phyloP scores from a whole-genome alignment of 306 rosid species.

The Mimosa pudica region DNA sequence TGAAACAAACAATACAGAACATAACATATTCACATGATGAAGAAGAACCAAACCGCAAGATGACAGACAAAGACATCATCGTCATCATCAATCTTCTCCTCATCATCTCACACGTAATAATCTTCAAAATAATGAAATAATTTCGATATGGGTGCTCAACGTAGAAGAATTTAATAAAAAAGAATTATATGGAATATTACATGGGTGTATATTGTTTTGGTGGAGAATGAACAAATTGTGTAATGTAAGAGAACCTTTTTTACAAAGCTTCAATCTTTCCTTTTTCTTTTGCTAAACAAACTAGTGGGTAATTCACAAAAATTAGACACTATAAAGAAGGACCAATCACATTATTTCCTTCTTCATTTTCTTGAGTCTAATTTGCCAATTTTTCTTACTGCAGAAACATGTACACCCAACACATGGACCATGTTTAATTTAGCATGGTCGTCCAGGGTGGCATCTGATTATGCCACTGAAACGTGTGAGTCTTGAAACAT shows the following conservation, averaged over 20 bases:
- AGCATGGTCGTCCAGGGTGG: slow-evolving; percentile 47
- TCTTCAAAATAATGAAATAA: not conserved
- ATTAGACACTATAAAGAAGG: not conserved
- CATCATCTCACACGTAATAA: not conserved
- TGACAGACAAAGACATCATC: not conserved
- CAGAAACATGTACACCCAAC: no score
- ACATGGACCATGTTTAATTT: slow-evolving; percentile 21
- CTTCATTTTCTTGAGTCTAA: not conserved
- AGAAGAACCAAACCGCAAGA: no score
- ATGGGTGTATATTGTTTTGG: not conserved
- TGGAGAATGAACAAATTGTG: not conserved
- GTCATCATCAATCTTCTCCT: not conserved
- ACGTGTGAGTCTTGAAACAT: slow-evolving; percentile 52
- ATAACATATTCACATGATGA: not conserved
- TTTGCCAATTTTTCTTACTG: not conserved
- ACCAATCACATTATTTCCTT: not conserved
- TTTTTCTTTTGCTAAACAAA: not conserved
- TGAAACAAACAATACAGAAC: not conserved
- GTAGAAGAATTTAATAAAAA: not conserved
- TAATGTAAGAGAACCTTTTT: not conserved
- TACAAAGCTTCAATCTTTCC: not conserved
- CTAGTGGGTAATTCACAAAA: not conserved
- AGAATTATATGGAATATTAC: not conserved
- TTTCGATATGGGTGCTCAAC: not conserved
- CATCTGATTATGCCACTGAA: slow-evolving; percentile 55